Percentiles rank a stretch among this genome's conserved stretches.
Conservation (phyloP, 805 yeast genomes). For the Candida chauliodis region DNA sequence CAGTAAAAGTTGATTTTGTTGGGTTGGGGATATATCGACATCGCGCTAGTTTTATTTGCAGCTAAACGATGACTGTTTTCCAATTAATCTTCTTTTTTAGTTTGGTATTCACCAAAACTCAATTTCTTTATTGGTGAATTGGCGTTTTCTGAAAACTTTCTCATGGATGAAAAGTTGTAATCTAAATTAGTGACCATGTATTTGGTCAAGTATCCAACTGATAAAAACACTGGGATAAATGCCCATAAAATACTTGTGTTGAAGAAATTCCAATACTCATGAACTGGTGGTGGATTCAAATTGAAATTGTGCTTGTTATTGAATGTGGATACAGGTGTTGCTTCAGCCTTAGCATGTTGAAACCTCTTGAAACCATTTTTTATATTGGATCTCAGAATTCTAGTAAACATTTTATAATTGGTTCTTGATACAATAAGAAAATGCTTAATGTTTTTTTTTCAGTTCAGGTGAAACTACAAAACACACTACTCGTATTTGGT, state of each 20-base stretch:
- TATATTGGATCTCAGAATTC: slow-evolving; percentile 21
- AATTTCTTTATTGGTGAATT: slow-evolving; percentile 36
- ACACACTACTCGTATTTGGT: too few species aligned
- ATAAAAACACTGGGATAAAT: slow-evolving; percentile 34
- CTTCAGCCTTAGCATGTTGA: slow-evolving; percentile 18
- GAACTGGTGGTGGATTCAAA: slow-evolving; percentile 43
- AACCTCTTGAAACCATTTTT: slow-evolving; percentile 27
- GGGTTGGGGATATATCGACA: too few species aligned
- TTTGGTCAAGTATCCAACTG: slow-evolving; percentile 33
- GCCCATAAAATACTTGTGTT: slow-evolving; percentile 35
- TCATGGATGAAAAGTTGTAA: slow-evolving; percentile 4
- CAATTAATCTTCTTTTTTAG: slow-evolving; percentile 1
- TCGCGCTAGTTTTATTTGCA: too few species aligned
- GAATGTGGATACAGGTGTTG: slow-evolving; percentile 30
- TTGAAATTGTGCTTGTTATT: slow-evolving; percentile 41
- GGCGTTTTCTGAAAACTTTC: slow-evolving; percentile 31
- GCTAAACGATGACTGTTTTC: too few species aligned
- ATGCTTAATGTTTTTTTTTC: too few species aligned
- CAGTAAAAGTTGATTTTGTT: too few species aligned
- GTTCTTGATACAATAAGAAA: too few species aligned
- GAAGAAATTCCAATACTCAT: slow-evolving; percentile 41
- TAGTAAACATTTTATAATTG: slow-evolving; percentile 22
- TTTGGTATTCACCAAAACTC: slow-evolving; percentile 37
- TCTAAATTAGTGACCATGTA: slow-evolving; percentile 21
- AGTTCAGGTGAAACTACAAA: too few species aligned